Evolutionary conservation across 2,329 filamentous ascomycete genomes (phyloP), one percentile per base, ranked within the genome.

Genomic region (Phialophora verrucosa): DNA sequence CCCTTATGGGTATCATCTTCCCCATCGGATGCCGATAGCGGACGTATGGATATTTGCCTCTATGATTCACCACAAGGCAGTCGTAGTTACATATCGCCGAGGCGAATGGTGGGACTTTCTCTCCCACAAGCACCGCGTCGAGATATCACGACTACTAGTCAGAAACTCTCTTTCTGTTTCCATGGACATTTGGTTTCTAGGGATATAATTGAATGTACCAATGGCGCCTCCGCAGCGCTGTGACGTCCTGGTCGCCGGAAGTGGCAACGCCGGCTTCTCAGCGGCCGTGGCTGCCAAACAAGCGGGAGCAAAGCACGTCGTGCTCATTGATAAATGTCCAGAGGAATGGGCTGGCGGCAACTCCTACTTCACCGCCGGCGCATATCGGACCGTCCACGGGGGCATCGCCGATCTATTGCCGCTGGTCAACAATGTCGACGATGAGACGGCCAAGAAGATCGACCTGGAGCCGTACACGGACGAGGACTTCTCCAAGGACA

Each of bases 281-380:
- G 83, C 88, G 2, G 87, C 87, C 8, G 79, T 85, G 7, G 83
- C 86, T 0, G 87, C 88, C 2, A 79, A 80, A 1, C 76, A 87
- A 67, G 59, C 59, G 32, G 81, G 83, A 4, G 79, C 80, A 32
- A 55, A 64, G 50, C 59, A 61, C 51, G 59, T 62, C 51, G 32
- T 62, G 3, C 74, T 90, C 14, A 80, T 90, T 62, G 88, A 90
- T 71, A 88, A 87, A 74, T 84, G 83, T 50, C 86, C 87, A 0
- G 72, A 82, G 61, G 75, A 80, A 4, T 88, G 86, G 84, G 85
- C 83, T 0, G 88, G 88, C 12, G 88, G 88, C 0, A 90, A 90
- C 72, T 82, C 82, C 0, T 89, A 84, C 72, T 90, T 89, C 77
- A 90, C 88, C 0, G 88, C 88, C 0, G 88, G 87, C 1, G 87